Evolutionary conservation across 306 rosid species (phyloP).

Genomic region (Casuarina glauca): DNA sequence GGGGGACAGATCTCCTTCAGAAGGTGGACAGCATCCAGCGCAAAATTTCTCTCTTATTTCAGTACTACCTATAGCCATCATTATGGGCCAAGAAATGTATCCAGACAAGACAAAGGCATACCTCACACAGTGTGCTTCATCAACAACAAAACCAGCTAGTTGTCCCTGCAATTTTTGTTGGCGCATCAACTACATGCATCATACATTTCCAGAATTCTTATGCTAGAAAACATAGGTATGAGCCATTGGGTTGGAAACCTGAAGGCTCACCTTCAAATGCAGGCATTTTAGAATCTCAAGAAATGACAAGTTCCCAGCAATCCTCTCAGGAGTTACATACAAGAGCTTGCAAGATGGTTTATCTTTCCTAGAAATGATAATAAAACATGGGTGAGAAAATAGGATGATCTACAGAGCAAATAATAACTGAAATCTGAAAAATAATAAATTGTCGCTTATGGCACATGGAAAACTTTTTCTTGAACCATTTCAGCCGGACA

Average conservation of each 20-base stretch:
- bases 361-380: slow-evolving; percentile 62
- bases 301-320: slow-evolving; percentile 74
- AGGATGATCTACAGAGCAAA: slow-evolving; percentile 14
- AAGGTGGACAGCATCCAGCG: slow-evolving; percentile 19
- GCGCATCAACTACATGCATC: slow-evolving; percentile 29
- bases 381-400: slow-evolving; percentile 8
- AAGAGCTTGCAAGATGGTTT: slow-evolving; percentile 95
- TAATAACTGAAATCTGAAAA: slow-evolving; percentile 4
- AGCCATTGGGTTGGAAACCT: slow-evolving; percentile 22
- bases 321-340: slow-evolving; percentile 97
- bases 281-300: slow-evolving; percentile 66
- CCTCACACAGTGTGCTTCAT: slow-evolving; percentile 99
- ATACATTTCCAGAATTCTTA: slow-evolving; percentile 23
- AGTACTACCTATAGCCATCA: slow-evolving; percentile 10
- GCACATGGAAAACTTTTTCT: slow-evolving; percentile 10
- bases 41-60: slow-evolving; percentile 3
- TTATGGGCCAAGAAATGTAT: slow-evolving; percentile 12
- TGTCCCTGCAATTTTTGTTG: slow-evolving; percentile 67
- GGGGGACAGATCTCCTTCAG: slow-evolving; percentile 21
- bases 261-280: slow-evolving; percentile 65
- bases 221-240: slow-evolving; percentile 11
- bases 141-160: slow-evolving; percentile 86
- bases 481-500: slow-evolving; percentile 15
- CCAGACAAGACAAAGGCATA: slow-evolving; percentile 36
- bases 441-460: neutral